A percentile compares a stretch with the other conserved stretches of the same genome.
These are phyloP conservation scores for Tilletia horrida DNA, from an alignment of 1,284 basidiomycete species.

Conservation along the genomic window DNA sequence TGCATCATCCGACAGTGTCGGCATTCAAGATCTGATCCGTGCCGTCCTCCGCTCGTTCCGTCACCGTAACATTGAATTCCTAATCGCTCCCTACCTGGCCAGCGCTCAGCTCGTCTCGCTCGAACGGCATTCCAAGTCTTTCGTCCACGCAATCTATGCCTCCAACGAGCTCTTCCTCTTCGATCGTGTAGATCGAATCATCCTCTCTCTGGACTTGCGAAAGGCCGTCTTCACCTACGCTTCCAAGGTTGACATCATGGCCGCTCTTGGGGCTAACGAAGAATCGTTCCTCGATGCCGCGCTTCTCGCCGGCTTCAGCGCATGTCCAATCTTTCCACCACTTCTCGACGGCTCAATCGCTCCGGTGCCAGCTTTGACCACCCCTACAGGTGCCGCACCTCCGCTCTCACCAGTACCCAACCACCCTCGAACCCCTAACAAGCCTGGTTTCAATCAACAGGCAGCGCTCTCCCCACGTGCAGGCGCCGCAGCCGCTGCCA, in stretches of 20 bases:
- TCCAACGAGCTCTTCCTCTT: constrained; percentile 86
- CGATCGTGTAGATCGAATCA: constrained; percentile 79
- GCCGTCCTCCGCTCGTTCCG: constrained; percentile 87
- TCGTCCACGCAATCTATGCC: constrained; percentile 91
- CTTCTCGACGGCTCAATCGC: constrained; percentile 61
- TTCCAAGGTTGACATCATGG: constrained; percentile 73
- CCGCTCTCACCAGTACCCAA: neutral
- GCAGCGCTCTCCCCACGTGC: neutral
- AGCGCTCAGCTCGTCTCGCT: constrained; percentile 92
- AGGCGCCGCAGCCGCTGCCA: constrained; percentile 9
- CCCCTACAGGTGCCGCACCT: neutral
- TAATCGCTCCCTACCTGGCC: constrained; percentile 89
- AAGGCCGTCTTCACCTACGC: constrained; percentile 70
- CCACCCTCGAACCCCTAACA: constrained; percentile 7
- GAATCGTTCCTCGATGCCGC: constrained; percentile 94
- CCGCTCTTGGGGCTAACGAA: constrained; percentile 71
- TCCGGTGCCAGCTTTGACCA: neutral
- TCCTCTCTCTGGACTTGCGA: constrained; percentile 67
- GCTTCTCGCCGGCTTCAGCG: constrained; percentile 85
- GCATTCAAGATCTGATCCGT: constrained; percentile 74
- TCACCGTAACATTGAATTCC: constrained; percentile 90
- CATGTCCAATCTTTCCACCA: constrained; percentile 75
- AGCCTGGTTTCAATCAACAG: constrained; percentile 5
- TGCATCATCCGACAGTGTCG: constrained; percentile 66
- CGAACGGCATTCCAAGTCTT: constrained; percentile 84